A percentile compares a stretch with the other conserved stretches of the same genome.
phyloP scores from a whole-genome alignment of 164 flowering plant genomes.

The Pachysandra terminalis region DNA sequence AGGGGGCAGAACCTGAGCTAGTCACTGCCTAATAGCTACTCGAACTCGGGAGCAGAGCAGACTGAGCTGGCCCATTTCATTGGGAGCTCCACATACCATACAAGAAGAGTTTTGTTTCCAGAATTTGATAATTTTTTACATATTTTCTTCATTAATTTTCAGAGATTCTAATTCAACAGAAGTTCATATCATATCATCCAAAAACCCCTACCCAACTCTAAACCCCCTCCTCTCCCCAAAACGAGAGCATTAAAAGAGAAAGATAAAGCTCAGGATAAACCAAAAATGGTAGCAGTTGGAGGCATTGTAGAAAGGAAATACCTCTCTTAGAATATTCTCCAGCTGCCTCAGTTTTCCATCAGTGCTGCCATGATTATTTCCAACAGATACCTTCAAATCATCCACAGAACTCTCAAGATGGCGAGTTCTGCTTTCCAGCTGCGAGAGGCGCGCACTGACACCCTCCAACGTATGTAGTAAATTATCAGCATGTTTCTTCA shows the following conservation, averaged over 20 bases:
- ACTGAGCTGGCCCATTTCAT: too few relatives aligned
- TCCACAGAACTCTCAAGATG: slow-evolving; percentile 70
- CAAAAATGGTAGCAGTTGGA: not conserved
- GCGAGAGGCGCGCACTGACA: slow-evolving; percentile 73
- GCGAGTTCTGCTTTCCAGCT: slow-evolving; percentile 76
- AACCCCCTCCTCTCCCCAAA: not conserved
- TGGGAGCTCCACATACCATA: too few relatives aligned
- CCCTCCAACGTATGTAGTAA: slow-evolving; percentile 68
- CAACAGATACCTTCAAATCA: slow-evolving; percentile 75
- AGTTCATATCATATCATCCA: too few relatives aligned
- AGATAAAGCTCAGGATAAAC: not conserved
- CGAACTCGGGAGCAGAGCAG: too few relatives aligned
- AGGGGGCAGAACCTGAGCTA: too few relatives aligned
- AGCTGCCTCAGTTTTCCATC: slow-evolving; percentile 84
- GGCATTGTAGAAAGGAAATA: slow-evolving; percentile 16
- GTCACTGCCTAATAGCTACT: too few relatives aligned
- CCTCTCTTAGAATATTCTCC: slow-evolving; percentile 87
- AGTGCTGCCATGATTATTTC: slow-evolving; percentile 66
- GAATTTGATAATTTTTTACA: too few relatives aligned
- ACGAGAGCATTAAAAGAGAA: not conserved
- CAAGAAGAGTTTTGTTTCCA: too few relatives aligned
- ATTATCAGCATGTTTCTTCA: slow-evolving; percentile 79
- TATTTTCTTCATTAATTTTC: too few relatives aligned
- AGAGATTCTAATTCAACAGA: too few relatives aligned
- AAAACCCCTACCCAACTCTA: not conserved